Evolutionary conservation across 768 basidiomycete species (phyloP).

Genomic region (Boletus reticuloceps): DNA sequence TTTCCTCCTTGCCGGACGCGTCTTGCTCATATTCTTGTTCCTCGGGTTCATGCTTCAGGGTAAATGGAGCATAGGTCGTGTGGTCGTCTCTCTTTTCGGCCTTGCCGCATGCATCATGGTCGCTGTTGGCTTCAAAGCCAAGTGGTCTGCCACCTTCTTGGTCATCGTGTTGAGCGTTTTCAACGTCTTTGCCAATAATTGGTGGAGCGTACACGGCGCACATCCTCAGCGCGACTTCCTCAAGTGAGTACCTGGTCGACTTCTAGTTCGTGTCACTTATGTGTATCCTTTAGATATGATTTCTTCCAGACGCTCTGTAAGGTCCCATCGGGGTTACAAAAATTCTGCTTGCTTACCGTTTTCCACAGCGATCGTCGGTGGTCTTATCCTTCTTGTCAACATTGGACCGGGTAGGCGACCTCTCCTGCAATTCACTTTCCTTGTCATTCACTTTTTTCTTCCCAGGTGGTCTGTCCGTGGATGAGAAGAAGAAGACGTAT

Average conservation of each 20-base stretch:
- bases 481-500: slow-evolving; percentile 98
- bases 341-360: slow-evolving; percentile 7
- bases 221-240: slow-evolving; percentile 98
- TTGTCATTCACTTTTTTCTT: neutral
- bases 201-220: slow-evolving; percentile 90
- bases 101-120: slow-evolving; percentile 94
- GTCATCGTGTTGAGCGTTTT: slow-evolving; percentile 88
- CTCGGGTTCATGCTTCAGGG: slow-evolving; percentile 96
- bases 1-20: slow-evolving; percentile 95
- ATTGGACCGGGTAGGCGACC: slow-evolving; percentile 81
- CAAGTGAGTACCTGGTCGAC: slow-evolving; percentile 57
- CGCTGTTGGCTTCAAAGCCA: slow-evolving; percentile 98
- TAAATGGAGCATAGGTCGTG: slow-evolving; percentile 81
- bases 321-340: neutral
- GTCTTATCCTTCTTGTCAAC: slow-evolving; percentile 94
- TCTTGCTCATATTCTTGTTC: slow-evolving; percentile 98
- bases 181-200: slow-evolving; percentile 99
- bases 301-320: slow-evolving; percentile 96
- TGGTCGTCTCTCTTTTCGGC: slow-evolving; percentile 87
- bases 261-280: slow-evolving; percentile 19
- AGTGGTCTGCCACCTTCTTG: slow-evolving; percentile 96
- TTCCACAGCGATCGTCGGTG: slow-evolving; percentile 83
- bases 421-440: neutral
- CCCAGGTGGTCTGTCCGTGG: slow-evolving; percentile 91
- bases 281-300: slow-evolving; percentile 67